Base-by-base conservation (phyloP, 441 rosid species). In the Geranium incanum region DNA sequence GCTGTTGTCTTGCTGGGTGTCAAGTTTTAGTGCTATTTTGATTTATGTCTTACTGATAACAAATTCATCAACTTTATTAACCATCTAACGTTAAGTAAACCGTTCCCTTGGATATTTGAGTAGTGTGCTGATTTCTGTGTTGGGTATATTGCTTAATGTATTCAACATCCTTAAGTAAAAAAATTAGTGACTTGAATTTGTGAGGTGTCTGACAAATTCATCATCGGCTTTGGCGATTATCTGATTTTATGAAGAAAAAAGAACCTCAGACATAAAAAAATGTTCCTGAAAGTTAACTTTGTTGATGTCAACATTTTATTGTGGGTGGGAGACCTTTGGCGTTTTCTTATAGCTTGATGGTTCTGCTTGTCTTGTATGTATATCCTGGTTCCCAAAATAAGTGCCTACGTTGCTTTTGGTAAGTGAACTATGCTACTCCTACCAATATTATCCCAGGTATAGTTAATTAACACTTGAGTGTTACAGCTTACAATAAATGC, bases 21-120 rank as follows among this genome's bases (percentile, higher is more conserved):
- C 8, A 28, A 63, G 28, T 63, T 36, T 63, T 63, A 11, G 66
- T 63, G 66, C 66, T 23, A 63, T 63, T 8, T 63, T 12, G 66
- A 21, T 63, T 23, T 28, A 12, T 63, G 38, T 63, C 15, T 13
- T 63, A 63, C 36, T 63, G 66, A 12, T 63, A 50, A 50, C 59
- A 50, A 50, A 23, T 63, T 63, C 38, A 63, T 63, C 66, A 21
- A 11, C 23, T 63, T 13, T 63, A 33, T 50, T 12, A 37, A 33
- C 12, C 12, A 3, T 63, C 66, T 23, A 33, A 21, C 12, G 23
- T 60, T 11, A 63, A 63, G 66, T 63, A 9, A 23, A 63, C 66
- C 28, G 7, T 28, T 1, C 38, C 66, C 12, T 50, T 5, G 15
- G 15, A 63, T 37, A 13, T 23, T 23, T 28, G 66, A 9, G 21